These are phyloP conservation scores for Oryza meyeriana DNA, from an alignment of 176 grass and related monocot species.

Conservation along the genomic window DNA sequence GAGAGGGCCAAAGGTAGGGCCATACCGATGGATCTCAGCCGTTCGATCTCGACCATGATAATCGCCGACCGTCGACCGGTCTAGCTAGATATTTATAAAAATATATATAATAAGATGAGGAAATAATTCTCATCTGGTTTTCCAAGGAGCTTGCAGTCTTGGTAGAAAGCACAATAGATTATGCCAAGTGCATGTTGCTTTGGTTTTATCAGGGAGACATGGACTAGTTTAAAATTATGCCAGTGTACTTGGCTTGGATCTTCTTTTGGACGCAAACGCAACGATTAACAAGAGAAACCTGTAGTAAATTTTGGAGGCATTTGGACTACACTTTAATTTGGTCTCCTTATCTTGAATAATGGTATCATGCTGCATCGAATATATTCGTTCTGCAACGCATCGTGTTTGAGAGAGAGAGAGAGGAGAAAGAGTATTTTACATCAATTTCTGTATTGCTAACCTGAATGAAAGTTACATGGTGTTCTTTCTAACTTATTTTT, in stretches of 20 bases:
- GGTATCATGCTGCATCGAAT: not conserved
- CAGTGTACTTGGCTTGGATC: slow-evolving; percentile 17
- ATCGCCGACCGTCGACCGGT: not conserved
- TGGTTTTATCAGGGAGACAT: not conserved
- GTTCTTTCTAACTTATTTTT: too few species aligned
- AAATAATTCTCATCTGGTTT: not conserved
- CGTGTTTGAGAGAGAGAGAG: not conserved
- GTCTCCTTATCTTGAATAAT: not conserved
- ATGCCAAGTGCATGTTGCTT: not conserved
- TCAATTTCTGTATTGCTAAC: not conserved
- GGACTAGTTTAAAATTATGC: not conserved
- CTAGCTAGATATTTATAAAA: not conserved
- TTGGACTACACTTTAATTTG: slow-evolving; percentile 10
- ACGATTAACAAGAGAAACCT: not conserved
- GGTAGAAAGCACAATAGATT: not conserved
- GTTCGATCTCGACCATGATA: not conserved
- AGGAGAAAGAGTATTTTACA: not conserved
- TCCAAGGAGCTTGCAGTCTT: not conserved
- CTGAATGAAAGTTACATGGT: not conserved
- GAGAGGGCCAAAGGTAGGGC: not conserved
- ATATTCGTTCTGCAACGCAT: not conserved
- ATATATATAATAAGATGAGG: not conserved
- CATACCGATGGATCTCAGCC: not conserved
- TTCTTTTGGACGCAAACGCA: slow-evolving; percentile 14
- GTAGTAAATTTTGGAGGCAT: slow-evolving; percentile 3